Conservation (phyloP, 2,329 filamentous ascomycete genomes). For the Microthyrium microscopicum region DNA sequence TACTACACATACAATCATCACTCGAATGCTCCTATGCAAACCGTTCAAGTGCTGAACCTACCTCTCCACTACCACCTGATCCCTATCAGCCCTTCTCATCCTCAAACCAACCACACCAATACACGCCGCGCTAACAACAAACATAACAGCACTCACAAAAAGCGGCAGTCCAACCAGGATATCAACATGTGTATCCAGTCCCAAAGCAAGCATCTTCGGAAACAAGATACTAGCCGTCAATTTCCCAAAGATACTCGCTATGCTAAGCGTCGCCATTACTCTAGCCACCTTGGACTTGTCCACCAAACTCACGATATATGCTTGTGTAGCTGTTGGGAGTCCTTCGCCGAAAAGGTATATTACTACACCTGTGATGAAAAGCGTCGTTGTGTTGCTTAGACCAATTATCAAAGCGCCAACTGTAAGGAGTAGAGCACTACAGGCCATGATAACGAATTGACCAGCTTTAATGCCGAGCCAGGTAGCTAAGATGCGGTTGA, state of each 20-base stretch:
- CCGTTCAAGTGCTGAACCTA: too few species aligned
- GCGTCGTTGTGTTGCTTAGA: neutral
- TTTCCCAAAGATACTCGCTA: slow-evolving; percentile 8
- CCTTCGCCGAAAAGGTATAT: slow-evolving; percentile 7
- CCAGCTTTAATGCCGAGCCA: neutral
- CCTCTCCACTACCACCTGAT: too few species aligned
- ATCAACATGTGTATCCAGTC: slow-evolving; percentile 3
- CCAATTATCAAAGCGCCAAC: neutral
- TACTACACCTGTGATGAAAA: slow-evolving; percentile 3
- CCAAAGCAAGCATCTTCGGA: slow-evolving; percentile 7
- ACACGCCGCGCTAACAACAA: slow-evolving; percentile 5
- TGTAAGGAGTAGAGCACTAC: neutral
- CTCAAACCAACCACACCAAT: slow-evolving; percentile 4
- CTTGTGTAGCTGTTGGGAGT: slow-evolving; percentile 8
- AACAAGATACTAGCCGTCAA: slow-evolving; percentile 5
- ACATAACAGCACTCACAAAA: slow-evolving; percentile 8
- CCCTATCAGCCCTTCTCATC: neutral
- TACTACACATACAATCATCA: too few species aligned
- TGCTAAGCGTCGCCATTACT: slow-evolving; percentile 7
- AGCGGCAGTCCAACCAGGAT: slow-evolving; percentile 6
- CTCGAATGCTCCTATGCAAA: too few species aligned
- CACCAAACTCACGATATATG: slow-evolving; percentile 7
- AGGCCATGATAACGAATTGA: slow-evolving; percentile 5
- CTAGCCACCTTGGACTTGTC: slow-evolving; percentile 6
- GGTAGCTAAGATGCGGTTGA: neutral